phyloP scores from a whole-genome alignment of 441 rosid species.

The Populus hybrid region DNA sequence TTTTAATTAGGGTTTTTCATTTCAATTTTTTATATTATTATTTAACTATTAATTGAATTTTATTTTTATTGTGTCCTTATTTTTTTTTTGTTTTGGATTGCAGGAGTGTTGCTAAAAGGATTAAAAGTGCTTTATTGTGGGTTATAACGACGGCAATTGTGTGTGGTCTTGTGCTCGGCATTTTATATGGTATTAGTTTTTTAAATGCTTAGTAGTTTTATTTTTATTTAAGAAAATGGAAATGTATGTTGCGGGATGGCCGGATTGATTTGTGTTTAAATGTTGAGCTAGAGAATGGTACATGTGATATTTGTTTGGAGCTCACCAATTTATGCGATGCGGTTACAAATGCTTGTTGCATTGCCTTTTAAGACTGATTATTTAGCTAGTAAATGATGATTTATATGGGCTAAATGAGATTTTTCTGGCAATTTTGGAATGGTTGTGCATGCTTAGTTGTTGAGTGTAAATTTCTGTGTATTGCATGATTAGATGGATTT shows the following conservation, averaged over 20 bases:
- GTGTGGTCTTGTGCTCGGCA: conserved; percentile 82
- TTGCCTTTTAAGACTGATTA: not conserved
- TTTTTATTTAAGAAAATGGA: not conserved
- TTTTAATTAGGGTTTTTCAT: not conserved
- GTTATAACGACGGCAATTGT: conserved; percentile 79
- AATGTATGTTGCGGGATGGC: not conserved
- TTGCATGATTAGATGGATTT: not conserved
- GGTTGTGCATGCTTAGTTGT: not conserved
- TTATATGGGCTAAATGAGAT: not conserved
- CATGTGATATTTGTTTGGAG: not conserved
- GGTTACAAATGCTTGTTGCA: not conserved
- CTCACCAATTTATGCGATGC: not conserved
- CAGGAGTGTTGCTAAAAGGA: conserved; percentile 87
- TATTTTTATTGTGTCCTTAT: not conserved
- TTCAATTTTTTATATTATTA: not conserved
- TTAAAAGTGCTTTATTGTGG: conserved; percentile 84
- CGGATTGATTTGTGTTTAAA: not conserved
- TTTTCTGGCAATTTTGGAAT: not conserved
- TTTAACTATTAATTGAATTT: not conserved
- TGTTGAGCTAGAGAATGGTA: not conserved
- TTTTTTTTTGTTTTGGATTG: conserved; percentile 16
- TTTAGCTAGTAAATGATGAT: not conserved
- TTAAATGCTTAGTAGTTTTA: not conserved
- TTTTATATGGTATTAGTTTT: conserved; percentile 65
- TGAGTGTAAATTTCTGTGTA: not conserved